A percentile compares a stretch with the other conserved stretches of the same genome.
phyloP scores from a whole-genome alignment of 139 green algal species.

The Gonium pectorale region DNA sequence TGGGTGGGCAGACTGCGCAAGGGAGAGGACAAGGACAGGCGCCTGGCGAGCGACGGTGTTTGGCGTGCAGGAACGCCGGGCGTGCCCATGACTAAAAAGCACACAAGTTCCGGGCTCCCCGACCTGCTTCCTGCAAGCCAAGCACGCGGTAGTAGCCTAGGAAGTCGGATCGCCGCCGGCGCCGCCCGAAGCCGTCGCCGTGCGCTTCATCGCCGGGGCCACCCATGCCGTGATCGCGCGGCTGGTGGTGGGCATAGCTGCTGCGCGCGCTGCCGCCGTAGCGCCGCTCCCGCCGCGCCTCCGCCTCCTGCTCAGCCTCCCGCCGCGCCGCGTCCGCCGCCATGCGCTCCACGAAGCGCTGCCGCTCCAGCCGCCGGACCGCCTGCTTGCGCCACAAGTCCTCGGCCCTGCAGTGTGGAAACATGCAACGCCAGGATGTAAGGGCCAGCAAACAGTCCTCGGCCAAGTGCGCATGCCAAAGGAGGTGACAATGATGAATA shows the following conservation, averaged over 20 bases:
- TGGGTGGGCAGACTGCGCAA: too few relatives aligned
- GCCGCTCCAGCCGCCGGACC: slow-evolving; percentile 53
- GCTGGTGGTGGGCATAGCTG: slow-evolving; percentile 4
- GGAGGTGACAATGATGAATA: too few relatives aligned
- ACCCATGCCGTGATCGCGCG: slow-evolving; percentile 24
- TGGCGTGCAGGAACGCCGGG: too few relatives aligned
- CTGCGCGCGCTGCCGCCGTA: slow-evolving; percentile 13
- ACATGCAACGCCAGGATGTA: too few relatives aligned
- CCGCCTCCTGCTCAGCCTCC: slow-evolving; percentile 19
- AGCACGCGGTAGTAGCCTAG: slow-evolving; percentile 85
- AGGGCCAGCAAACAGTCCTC: too few relatives aligned
- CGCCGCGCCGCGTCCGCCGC: slow-evolving; percentile 54
- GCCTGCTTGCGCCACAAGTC: slow-evolving; percentile 61
- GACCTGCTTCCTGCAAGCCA: slow-evolving; percentile 61
- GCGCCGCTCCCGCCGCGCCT: slow-evolving; percentile 3
- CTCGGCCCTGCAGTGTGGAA: slow-evolving; percentile 68
- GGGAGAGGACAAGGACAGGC: too few relatives aligned
- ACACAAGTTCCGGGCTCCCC: too few relatives aligned
- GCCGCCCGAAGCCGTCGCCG: slow-evolving; percentile 11
- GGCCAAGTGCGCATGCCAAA: too few relatives aligned
- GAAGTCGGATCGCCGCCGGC: slow-evolving; percentile 68
- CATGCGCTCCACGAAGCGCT: slow-evolving; percentile 44
- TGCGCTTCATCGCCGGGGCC: background rate
- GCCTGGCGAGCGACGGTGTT: too few relatives aligned
- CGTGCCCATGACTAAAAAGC: too few relatives aligned